A percentile compares a stretch with the other conserved stretches of the same genome.
phyloP scores from a whole-genome alignment of 2,329 filamentous ascomycete genomes.

The Laburnicola sp. region DNA sequence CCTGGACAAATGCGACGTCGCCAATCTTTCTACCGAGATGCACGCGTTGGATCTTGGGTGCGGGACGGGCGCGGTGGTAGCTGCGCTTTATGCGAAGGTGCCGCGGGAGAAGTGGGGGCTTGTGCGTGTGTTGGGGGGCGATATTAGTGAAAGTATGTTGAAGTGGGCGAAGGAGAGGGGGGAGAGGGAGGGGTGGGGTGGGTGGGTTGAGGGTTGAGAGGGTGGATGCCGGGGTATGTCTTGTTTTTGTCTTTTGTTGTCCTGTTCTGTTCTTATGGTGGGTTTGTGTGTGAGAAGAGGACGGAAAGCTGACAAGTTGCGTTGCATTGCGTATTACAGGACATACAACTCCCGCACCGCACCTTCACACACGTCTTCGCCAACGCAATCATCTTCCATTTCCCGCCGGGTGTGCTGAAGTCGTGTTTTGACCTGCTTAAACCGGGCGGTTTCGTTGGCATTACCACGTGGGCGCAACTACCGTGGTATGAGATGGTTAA shows the following conservation, averaged over 20 bases:
- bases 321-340: not conserved
- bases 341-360: conserved; percentile 15
- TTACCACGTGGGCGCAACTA: conserved; percentile 26
- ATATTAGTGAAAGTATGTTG: conserved; percentile 28
- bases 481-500: conserved; percentile 18
- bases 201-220: conserved; percentile 14
- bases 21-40: conserved; percentile 1
- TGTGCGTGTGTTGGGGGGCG: conserved; percentile 25
- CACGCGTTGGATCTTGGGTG: conserved; percentile 30
- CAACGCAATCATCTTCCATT: conserved; percentile 28
- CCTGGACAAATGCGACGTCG: conserved; percentile 13
- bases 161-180: conserved; percentile 18
- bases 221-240: conserved; percentile 23
- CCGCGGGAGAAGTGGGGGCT: conserved; percentile 17
- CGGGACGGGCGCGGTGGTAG: conserved; percentile 29
- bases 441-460: conserved; percentile 23
- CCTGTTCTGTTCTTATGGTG: not conserved
- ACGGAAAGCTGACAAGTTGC: not conserved
- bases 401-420: conserved; percentile 12
- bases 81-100: conserved; percentile 22
- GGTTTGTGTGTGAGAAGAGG: not conserved
- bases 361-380: conserved; percentile 29
- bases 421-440: conserved; percentile 11
- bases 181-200: conserved; percentile 25
- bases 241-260: not conserved